A percentile compares a stretch with the other conserved stretches of the same genome.
Evolutionary conservation across 257 asterid species (phyloP).

Genomic region (Salvia hispanica): DNA sequence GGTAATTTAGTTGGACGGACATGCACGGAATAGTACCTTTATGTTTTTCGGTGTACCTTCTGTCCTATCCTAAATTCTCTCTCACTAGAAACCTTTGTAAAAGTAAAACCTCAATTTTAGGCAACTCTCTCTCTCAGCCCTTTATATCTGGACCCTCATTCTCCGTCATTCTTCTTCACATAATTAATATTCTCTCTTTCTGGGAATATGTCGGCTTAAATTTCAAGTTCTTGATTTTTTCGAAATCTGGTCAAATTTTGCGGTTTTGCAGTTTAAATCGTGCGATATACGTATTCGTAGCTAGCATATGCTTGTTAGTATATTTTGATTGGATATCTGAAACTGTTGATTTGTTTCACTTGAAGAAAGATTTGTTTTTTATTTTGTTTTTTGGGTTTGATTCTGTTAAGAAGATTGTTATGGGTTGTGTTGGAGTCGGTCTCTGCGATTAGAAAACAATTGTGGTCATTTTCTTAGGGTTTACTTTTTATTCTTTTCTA

Average conservation of each 20-base stretch:
- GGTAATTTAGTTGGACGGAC: constrained; percentile 55
- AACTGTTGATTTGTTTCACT: not conserved
- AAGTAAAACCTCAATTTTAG: constrained; percentile 32
- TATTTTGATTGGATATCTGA: too few species aligned
- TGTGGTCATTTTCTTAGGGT: constrained; percentile 32
- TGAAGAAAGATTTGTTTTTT: too few species aligned
- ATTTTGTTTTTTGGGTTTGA: too few species aligned
- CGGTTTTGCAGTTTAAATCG: constrained; percentile 29
- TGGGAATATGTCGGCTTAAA: constrained; percentile 25
- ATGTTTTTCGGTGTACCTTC: constrained; percentile 29
- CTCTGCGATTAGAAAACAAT: not conserved
- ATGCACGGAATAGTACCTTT: constrained; percentile 71
- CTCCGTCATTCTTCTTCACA: constrained; percentile 34
- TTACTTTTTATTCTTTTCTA: constrained; percentile 23
- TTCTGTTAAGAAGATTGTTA: too few species aligned
- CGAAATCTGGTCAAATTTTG: constrained; percentile 44
- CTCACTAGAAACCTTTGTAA: not conserved
- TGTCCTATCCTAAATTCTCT: constrained; percentile 28
- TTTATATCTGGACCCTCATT: constrained; percentile 25
- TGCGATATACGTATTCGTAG: constrained; percentile 20
- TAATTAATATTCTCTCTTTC: constrained; percentile 12
- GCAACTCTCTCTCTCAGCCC: constrained; percentile 19
- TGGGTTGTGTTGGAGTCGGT: too few species aligned
- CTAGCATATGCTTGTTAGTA: too few species aligned
- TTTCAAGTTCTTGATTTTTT: constrained; percentile 13